phyloP scores from a whole-genome alignment of 2,329 filamentous ascomycete genomes.

The Helotiales sp. region DNA sequence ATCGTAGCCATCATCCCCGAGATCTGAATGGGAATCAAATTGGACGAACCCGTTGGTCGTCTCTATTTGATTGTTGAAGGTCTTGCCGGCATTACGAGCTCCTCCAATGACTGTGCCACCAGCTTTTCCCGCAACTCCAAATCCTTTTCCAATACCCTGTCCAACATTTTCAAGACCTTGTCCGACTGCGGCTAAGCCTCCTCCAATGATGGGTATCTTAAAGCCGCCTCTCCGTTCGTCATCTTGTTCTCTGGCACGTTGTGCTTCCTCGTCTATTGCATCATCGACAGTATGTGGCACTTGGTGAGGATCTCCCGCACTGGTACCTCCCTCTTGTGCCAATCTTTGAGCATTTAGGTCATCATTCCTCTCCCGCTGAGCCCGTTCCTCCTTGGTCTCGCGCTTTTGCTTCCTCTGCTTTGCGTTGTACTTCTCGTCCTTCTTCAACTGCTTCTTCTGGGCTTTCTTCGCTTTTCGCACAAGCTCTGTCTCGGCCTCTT shows the following conservation, averaged over 20 bases:
- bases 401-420: conserved; percentile 43
- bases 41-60: conserved; percentile 46
- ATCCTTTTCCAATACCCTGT: conserved; percentile 30
- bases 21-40: conserved; percentile 23
- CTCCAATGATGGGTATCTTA: conserved; percentile 26
- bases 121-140: conserved; percentile 34
- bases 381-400: conserved; percentile 36
- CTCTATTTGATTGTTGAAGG: conserved; percentile 52
- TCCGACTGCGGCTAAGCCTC: conserved; percentile 29
- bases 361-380: conserved; percentile 28
- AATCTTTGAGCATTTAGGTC: conserved; percentile 41
- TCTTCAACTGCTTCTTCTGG: conserved; percentile 62
- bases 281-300: conserved; percentile 53
- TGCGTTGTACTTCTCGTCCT: conserved; percentile 47
- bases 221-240: conserved; percentile 22
- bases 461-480: conserved; percentile 78
- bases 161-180: conserved; percentile 32
- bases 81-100: conserved; percentile 48
- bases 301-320: conserved; percentile 52
- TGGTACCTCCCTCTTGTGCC: conserved; percentile 52
- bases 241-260: conserved; percentile 20
- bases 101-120: conserved; percentile 47
- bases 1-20: conserved; percentile 31
- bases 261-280: conserved; percentile 42
- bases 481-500: conserved; percentile 80